A percentile compares a stretch with the other conserved stretches of the same genome.
Evolutionary conservation across 2,329 filamentous ascomycete species (phyloP).

Genomic region (Harringtonia lauricola): DNA sequence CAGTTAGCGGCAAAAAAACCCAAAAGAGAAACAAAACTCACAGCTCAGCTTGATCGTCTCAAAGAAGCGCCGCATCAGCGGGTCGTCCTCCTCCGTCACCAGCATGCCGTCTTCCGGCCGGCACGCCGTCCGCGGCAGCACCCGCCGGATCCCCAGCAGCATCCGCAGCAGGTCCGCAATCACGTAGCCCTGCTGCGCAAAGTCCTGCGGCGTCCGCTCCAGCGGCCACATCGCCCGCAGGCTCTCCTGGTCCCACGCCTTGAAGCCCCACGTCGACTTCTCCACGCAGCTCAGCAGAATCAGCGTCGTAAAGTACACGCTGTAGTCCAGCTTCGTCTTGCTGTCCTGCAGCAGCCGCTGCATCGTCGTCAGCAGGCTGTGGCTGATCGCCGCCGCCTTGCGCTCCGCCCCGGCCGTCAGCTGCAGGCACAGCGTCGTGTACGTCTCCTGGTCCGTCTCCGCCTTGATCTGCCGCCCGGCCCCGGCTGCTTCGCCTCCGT

Average conservation of each 20-base stretch:
- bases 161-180: constrained; percentile 49
- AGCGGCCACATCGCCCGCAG: constrained; percentile 51
- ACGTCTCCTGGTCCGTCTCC: constrained; percentile 42
- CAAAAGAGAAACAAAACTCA: constrained; percentile 24
- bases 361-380: constrained; percentile 46
- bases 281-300: constrained; percentile 56
- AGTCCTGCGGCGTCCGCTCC: constrained; percentile 43
- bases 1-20: constrained; percentile 1
- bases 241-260: constrained; percentile 54
- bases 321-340: constrained; percentile 47
- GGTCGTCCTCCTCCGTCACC: constrained; percentile 32
- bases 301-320: constrained; percentile 49
- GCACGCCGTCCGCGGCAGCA: constrained; percentile 40
- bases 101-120: constrained; percentile 37
- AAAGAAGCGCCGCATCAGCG: constrained; percentile 39
- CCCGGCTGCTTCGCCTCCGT: not conserved
- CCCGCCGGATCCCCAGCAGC: constrained; percentile 49
- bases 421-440: constrained; percentile 52
- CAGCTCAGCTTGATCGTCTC: constrained; percentile 44
- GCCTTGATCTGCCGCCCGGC: constrained; percentile 38
- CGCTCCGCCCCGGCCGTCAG: constrained; percentile 54
- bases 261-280: constrained; percentile 59
- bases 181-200: constrained; percentile 47
- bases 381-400: constrained; percentile 49
- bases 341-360: constrained; percentile 51